phyloP scores from a whole-genome alignment of 2,329 filamentous ascomycete species.

The Trichoderma sp. region DNA sequence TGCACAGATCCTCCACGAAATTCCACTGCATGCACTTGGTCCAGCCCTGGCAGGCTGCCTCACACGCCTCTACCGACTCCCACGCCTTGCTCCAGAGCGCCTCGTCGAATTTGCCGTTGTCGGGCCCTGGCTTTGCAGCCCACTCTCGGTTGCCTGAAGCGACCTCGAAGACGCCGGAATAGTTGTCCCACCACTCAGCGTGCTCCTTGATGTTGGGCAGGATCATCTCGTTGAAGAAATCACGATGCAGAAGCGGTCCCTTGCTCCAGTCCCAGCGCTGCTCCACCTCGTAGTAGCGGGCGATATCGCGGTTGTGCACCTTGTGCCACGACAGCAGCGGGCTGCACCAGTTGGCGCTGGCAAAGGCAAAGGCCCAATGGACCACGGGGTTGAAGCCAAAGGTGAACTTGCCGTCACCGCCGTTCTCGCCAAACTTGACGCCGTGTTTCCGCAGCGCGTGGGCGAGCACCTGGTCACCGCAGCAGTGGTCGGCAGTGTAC shows the following conservation, averaged over 20 bases:
- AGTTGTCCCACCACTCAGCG: slow-evolving; percentile 36
- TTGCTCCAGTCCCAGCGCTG: slow-evolving; percentile 34
- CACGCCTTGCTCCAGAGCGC: slow-evolving; percentile 32
- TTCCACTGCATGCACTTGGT: slow-evolving; percentile 33
- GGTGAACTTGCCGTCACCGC: slow-evolving; percentile 35
- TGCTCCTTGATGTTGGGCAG: slow-evolving; percentile 31
- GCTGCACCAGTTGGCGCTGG: slow-evolving; percentile 34
- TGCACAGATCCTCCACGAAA: slow-evolving; percentile 35
- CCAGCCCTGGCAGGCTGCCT: slow-evolving; percentile 34
- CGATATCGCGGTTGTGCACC: slow-evolving; percentile 35
- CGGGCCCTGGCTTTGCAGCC: slow-evolving; percentile 27
- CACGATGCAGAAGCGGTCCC: slow-evolving; percentile 33
- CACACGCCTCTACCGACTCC: slow-evolving; percentile 33
- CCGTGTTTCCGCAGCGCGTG: slow-evolving; percentile 32
- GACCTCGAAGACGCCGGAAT: slow-evolving; percentile 32
- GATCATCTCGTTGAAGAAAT: slow-evolving; percentile 34
- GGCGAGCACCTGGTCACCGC: slow-evolving; percentile 36
- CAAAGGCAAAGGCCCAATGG: slow-evolving; percentile 35
- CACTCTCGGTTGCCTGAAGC: slow-evolving; percentile 32
- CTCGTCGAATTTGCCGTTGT: slow-evolving; percentile 28
- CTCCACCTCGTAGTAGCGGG: slow-evolving; percentile 34
- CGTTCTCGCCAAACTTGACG: slow-evolving; percentile 35
- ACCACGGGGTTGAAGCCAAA: slow-evolving; percentile 36
- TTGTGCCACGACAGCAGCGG: slow-evolving; percentile 37
- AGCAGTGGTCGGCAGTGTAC: slow-evolving; percentile 35